These are phyloP conservation scores for Gleditsia sinensis DNA, from an alignment of 306 rosid species.

Conservation along the genomic window DNA sequence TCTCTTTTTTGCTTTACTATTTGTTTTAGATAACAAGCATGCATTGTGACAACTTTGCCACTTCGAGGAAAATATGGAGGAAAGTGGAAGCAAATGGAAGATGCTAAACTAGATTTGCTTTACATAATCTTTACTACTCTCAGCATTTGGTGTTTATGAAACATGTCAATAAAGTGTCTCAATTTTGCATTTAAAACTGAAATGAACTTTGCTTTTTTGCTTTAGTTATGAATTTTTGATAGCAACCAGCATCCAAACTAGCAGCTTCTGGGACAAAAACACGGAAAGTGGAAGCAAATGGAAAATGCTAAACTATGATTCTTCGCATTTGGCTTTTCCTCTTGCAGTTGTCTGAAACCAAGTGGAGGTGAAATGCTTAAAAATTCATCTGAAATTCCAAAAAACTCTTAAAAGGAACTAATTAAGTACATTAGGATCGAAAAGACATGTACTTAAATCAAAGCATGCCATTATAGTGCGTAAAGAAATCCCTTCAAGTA, in stretches of 20 bases:
- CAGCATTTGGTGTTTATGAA: not conserved
- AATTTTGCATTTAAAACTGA: constrained; percentile 30
- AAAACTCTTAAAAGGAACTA: constrained; percentile 35
- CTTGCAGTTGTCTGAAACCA: constrained; percentile 9
- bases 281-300: constrained; percentile 13
- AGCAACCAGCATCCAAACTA: constrained; percentile 13
- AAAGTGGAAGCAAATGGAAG: not conserved
- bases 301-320: constrained; percentile 24
- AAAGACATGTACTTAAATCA: constrained; percentile 30
- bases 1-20: not conserved
- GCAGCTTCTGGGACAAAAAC: not conserved
- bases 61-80: not conserved
- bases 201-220: constrained; percentile 16
- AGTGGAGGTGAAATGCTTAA: constrained; percentile 27
- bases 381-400: constrained; percentile 17
- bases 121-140: not conserved
- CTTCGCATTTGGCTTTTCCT: constrained; percentile 17
- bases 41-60: not conserved
- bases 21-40: too few species aligned
- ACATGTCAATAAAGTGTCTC: constrained; percentile 19
- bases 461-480: constrained; percentile 23
- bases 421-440: constrained; percentile 25
- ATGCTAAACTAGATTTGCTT: not conserved
- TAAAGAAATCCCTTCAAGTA: constrained; percentile 31
- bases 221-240: not conserved